Percentiles rank a stretch among this genome's conserved stretches.
These are phyloP conservation scores for Plantago lanceolata DNA, from an alignment of 305 asterid species.

Conservation along the genomic window DNA sequence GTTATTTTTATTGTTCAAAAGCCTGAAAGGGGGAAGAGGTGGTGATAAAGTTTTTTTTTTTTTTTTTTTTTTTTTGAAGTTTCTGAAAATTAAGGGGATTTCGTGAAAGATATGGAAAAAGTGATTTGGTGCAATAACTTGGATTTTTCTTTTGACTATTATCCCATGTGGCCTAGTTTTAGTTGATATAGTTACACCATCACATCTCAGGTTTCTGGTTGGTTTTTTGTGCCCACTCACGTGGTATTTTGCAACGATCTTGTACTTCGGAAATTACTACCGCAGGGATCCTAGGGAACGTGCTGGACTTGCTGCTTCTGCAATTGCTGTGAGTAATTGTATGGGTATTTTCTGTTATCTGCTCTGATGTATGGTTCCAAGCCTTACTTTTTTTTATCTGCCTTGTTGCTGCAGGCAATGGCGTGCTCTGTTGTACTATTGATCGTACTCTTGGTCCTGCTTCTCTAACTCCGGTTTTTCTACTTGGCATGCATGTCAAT, in stretches of 20 bases:
- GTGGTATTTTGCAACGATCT: constrained; percentile 93
- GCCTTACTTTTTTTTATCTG: constrained; percentile 11
- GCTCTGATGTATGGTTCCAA: neutral
- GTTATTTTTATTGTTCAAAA: no score
- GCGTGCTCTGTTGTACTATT: constrained; percentile 62
- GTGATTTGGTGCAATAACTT: no score
- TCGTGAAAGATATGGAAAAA: no score
- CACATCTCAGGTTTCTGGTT: constrained; percentile 54
- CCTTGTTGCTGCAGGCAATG: constrained; percentile 63
- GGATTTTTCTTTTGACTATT: no score
- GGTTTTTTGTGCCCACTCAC: constrained; percentile 82
- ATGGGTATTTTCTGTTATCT: no score
- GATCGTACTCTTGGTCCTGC: constrained; percentile 42
- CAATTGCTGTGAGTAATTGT: constrained; percentile 85
- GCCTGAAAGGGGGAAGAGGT: no score
- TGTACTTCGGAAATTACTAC: constrained; percentile 82
- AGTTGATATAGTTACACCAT: neutral
- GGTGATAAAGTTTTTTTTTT: no score
- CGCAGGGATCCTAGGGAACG: constrained; percentile 95
- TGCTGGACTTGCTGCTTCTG: constrained; percentile 98
- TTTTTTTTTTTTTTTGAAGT: no score
- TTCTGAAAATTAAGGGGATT: no score
- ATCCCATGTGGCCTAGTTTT: neutral
- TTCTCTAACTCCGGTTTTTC: constrained; percentile 41
- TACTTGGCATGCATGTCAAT: constrained; percentile 11